Evolutionary conservation across 768 basidiomycete species (phyloP).

Genomic region (Royoungia palumana): DNA sequence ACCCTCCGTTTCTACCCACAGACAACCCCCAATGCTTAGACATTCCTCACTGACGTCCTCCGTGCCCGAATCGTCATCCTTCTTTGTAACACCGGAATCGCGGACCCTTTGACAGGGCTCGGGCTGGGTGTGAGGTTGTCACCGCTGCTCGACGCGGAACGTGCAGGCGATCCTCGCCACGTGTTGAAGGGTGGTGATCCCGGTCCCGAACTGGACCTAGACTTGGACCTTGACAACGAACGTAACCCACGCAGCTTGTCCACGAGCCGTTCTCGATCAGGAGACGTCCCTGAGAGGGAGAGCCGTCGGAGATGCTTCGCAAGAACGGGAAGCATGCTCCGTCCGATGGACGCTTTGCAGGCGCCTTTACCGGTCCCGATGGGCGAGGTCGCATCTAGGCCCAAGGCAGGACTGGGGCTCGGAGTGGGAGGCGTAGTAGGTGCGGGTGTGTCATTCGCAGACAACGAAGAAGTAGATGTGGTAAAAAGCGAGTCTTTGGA

Average conservation of each 20-base stretch:
- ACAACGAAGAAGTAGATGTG: slow-evolving; percentile 22
- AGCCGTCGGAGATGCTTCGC: slow-evolving; percentile 26
- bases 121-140: slow-evolving; percentile 8
- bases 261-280: slow-evolving; percentile 22
- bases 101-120: slow-evolving; percentile 26
- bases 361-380: not conserved
- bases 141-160: slow-evolving; percentile 18
- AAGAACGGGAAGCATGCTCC: slow-evolving; percentile 31
- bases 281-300: slow-evolving; percentile 16
- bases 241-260: slow-evolving; percentile 24
- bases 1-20: not conserved
- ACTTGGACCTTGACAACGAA: slow-evolving; percentile 13
- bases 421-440: slow-evolving; percentile 30
- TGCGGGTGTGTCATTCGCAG: slow-evolving; percentile 17
- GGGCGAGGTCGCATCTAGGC: slow-evolving; percentile 1
- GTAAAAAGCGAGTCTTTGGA: slow-evolving; percentile 31
- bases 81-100: slow-evolving; percentile 28
- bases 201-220: not conserved
- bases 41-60: slow-evolving; percentile 16
- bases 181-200: slow-evolving; percentile 2
- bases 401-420: slow-evolving; percentile 1
- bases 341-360: slow-evolving; percentile 10
- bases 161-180: slow-evolving; percentile 18
- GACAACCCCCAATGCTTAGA: not conserved
- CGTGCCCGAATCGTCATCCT: slow-evolving; percentile 28